Conservation (phyloP, 257 asterid species). For the Cinchona pubescens region DNA sequence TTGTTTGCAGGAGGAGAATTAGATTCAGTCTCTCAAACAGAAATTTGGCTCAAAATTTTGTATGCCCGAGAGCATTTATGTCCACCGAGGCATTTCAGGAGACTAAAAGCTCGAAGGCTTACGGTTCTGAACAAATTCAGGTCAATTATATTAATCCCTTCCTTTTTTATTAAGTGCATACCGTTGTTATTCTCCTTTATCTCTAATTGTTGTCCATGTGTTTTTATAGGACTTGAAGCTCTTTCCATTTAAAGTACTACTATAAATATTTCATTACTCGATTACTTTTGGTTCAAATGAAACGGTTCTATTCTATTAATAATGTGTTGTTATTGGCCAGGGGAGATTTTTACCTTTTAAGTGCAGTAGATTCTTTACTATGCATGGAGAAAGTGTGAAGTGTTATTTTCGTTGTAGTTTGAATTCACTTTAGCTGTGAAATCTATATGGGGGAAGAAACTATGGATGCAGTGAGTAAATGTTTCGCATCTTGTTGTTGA, state of each 20-base stretch:
- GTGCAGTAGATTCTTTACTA: background rate
- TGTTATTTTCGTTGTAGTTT: background rate
- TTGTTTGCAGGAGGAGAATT: conserved; percentile 49
- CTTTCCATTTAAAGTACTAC: background rate
- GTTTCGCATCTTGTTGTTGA: background rate
- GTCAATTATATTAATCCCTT: conserved; percentile 29
- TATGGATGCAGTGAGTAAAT: background rate
- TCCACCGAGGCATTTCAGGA: conserved; percentile 68
- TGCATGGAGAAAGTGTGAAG: background rate
- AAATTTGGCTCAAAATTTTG: conserved; percentile 37
- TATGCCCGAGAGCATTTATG: conserved; percentile 67
- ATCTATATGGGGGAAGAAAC: background rate
- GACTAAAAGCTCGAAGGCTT: conserved; percentile 51
- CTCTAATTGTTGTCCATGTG: background rate
- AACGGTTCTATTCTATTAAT: too few species aligned
- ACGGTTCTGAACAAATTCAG: conserved; percentile 98
- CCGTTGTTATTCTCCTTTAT: background rate
- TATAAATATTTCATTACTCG: too few species aligned
- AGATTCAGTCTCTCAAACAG: conserved; percentile 41
- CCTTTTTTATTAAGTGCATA: background rate
- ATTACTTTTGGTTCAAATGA: too few species aligned
- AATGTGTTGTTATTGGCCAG: too few species aligned
- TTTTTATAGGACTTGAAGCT: background rate
- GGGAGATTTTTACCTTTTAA: too few species aligned
- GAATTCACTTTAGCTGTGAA: background rate